A percentile compares a stretch with the other conserved stretches of the same genome.
Conservation (phyloP, 73 alveolate genomes). For the Paramecium sonneborni region DNA sequence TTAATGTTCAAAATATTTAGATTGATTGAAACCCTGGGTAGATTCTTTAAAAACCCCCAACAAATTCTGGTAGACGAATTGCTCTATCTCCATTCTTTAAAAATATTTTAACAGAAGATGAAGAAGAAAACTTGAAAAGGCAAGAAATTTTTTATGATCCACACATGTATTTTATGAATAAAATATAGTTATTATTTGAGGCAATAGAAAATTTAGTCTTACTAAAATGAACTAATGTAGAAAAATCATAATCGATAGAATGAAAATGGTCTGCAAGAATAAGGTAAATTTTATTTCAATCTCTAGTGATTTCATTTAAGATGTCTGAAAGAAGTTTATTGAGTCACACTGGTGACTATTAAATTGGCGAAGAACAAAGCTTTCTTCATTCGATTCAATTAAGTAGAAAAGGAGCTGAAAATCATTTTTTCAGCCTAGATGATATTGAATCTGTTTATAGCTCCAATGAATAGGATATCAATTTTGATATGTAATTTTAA, state of each 20-base stretch:
- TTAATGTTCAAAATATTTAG: conserved; percentile 12
- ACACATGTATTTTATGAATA: not conserved
- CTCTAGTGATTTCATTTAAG: not conserved
- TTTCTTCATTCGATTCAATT: conserved; percentile 23
- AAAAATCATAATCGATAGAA: not conserved
- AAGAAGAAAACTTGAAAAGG: not conserved
- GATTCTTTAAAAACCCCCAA: not conserved
- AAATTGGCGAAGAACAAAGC: not conserved
- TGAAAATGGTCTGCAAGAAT: not conserved
- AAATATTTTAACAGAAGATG: not conserved
- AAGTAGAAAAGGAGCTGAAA: conserved; percentile 39
- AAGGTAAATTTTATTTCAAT: not conserved
- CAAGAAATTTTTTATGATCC: not conserved
- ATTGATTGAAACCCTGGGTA: not conserved
- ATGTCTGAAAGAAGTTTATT: not conserved
- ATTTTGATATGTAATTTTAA: not conserved
- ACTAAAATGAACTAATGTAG: not conserved
- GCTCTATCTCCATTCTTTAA: conserved; percentile 5
- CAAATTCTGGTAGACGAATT: not conserved
- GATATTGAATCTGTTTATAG: not conserved
- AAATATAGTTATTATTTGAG: not conserved
- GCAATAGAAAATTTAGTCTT: not conserved
- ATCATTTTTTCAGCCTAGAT: conserved; percentile 13
- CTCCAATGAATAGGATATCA: not conserved
- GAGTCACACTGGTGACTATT: not conserved